Conservation (phyloP, 768 basidiomycete genomes). For the Suillus spraguei region DNA sequence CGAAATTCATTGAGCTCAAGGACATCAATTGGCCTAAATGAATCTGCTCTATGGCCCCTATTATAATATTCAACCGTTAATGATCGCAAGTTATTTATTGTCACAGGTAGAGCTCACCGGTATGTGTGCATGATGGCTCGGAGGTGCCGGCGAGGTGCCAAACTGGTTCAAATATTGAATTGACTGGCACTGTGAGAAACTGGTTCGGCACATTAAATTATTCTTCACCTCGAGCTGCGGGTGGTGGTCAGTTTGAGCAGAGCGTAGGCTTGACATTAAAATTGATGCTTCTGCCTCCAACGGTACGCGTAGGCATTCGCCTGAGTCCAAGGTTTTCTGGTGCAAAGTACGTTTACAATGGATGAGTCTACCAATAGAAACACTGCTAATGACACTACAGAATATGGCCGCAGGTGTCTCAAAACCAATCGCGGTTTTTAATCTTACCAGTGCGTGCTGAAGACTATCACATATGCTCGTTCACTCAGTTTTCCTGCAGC, state of each 20-base stretch:
- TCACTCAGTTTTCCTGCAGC: conserved; percentile 15
- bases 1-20: conserved; percentile 73
- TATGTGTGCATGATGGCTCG: conserved; percentile 24
- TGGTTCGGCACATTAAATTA: conserved; percentile 11
- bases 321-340: conserved; percentile 25
- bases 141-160: conserved; percentile 16
- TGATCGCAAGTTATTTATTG: not conserved
- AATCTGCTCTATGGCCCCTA: conserved; percentile 50
- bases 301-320: conserved; percentile 24
- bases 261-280: not conserved
- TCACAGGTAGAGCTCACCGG: conserved; percentile 21
- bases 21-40: conserved; percentile 54
- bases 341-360: conserved; percentile 21
- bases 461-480: not conserved
- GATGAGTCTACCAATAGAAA: not conserved
- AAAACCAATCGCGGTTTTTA: conserved; percentile 16
- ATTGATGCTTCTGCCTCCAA: conserved; percentile 23
- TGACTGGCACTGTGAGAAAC: conserved; percentile 9
- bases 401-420: conserved; percentile 14
- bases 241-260: conserved; percentile 2
- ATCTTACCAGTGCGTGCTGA: conserved; percentile 24
- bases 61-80: not conserved
- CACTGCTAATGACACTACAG: conserved; percentile 23
- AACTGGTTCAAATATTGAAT: not conserved
- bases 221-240: not conserved